Conservation (phyloP, 129 eudicot species). For the Centaurea solstitialis region DNA sequence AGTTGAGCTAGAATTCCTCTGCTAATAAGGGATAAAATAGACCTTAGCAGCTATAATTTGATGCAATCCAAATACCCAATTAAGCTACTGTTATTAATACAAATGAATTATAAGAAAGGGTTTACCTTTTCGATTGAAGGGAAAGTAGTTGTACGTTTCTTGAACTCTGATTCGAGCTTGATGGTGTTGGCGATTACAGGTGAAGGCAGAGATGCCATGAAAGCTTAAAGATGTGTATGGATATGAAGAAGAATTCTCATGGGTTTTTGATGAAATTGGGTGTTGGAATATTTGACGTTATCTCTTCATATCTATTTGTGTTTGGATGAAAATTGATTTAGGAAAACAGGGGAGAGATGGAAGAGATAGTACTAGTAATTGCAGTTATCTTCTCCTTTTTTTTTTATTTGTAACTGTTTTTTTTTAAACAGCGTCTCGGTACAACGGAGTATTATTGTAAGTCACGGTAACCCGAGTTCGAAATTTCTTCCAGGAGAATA, state of each 20-base stretch:
- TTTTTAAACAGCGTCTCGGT: too few relatives aligned
- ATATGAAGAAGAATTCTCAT: neutral
- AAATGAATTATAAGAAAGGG: neutral
- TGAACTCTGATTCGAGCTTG: slow-evolving; percentile 72
- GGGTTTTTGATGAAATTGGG: neutral
- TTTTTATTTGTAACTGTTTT: too few relatives aligned
- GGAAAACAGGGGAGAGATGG: neutral
- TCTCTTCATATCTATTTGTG: slow-evolving; percentile 41
- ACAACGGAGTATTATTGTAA: too few relatives aligned
- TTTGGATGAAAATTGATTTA: slow-evolving; percentile 41
- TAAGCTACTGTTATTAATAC: neutral
- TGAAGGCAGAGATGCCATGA: slow-evolving; percentile 80
- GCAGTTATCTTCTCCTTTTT: too few relatives aligned
- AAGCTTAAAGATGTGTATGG: neutral
- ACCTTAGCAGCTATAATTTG: neutral
- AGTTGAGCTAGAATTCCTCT: slow-evolving; percentile 36
- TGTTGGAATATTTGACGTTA: slow-evolving; percentile 26
- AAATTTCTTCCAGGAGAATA: too few relatives aligned
- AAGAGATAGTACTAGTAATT: neutral
- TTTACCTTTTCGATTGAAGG: slow-evolving; percentile 61
- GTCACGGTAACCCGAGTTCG: too few relatives aligned
- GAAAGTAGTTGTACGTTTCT: slow-evolving; percentile 43
- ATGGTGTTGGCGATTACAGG: slow-evolving; percentile 51
- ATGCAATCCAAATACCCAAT: slow-evolving; percentile 2
- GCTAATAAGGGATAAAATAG: neutral